Percentiles rank a stretch among this genome's conserved stretches.
phyloP scores from a whole-genome alignment of 495 filamentous ascomycete genomes.

The Xylaria scruposa region DNA sequence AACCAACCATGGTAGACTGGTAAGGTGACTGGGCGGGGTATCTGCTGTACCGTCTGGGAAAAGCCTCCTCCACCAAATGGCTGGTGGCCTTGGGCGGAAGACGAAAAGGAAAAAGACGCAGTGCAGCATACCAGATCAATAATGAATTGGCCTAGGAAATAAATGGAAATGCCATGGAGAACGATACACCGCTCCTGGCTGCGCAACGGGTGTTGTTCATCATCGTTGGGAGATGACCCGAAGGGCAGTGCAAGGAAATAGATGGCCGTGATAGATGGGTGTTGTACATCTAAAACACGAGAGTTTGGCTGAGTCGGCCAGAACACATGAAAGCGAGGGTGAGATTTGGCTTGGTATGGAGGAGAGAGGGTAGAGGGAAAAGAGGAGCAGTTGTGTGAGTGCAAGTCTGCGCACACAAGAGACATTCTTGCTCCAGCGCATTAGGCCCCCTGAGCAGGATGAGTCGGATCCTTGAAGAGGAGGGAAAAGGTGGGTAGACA shows the following conservation, averaged over 20 bases:
- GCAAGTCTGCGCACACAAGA: slow-evolving; percentile 15
- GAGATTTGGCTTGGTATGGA: slow-evolving; percentile 23
- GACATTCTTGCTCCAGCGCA: slow-evolving; percentile 8
- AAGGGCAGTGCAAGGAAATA: not conserved
- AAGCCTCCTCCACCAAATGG: slow-evolving; percentile 22
- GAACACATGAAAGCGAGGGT: slow-evolving; percentile 8
- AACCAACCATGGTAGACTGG: slow-evolving; percentile 18
- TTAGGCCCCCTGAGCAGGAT: not conserved
- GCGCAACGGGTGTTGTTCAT: not conserved
- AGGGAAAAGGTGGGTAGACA: not conserved
- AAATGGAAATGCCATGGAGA: not conserved
- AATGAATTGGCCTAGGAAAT: not conserved
- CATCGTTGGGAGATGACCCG: not conserved
- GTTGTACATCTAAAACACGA: slow-evolving; percentile 22
- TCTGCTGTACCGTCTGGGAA: slow-evolving; percentile 22
- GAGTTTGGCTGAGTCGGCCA: slow-evolving; percentile 23
- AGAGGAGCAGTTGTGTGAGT: slow-evolving; percentile 22
- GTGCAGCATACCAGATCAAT: not conserved
- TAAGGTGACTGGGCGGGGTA: slow-evolving; percentile 25
- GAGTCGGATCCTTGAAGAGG: not conserved
- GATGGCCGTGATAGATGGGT: not conserved
- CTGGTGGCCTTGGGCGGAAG: slow-evolving; percentile 9
- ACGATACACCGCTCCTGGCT: not conserved
- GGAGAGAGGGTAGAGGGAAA: slow-evolving; percentile 17
- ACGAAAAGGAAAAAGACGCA: not conserved